Conservation (phyloP, 2,329 filamentous ascomycete genomes). For the Fusarium hostae region DNA sequence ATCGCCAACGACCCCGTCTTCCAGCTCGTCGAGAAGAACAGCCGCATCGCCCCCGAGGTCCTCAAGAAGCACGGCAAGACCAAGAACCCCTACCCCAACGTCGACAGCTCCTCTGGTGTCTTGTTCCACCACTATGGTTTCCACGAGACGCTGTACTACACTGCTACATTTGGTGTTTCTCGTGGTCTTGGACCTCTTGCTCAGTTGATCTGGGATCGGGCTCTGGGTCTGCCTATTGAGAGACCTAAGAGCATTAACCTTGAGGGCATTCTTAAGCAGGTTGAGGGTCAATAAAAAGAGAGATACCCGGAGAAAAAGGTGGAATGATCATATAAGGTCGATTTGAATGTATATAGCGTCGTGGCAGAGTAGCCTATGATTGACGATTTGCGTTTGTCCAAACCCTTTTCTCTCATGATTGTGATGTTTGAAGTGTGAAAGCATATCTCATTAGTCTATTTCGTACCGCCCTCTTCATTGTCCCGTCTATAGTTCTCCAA, state of each 20-base stretch:
- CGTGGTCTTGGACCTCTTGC: conserved; percentile 86
- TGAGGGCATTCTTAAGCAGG: conserved; percentile 80
- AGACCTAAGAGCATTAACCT: conserved; percentile 97
- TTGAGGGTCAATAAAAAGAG: conserved; percentile 56
- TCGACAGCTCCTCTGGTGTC: conserved; percentile 92
- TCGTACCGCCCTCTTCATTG: not conserved
- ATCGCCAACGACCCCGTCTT: conserved; percentile 91
- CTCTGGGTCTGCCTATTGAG: conserved; percentile 94
- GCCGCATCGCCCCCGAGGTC: conserved; percentile 88
- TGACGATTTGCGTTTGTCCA: conserved; percentile 18
- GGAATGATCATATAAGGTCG: conserved; percentile 12
- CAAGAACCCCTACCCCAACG: conserved; percentile 97
- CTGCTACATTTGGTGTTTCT: conserved; percentile 75
- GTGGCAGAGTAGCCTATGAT: conserved; percentile 28
- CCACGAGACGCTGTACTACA: conserved; percentile 96
- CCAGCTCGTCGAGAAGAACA: conserved; percentile 93
- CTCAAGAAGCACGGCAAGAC: conserved; percentile 97
- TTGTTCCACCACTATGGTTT: conserved; percentile 99
- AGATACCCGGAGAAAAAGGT: conserved; percentile 34
- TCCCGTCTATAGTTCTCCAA: not conserved
- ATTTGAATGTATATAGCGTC: conserved; percentile 42
- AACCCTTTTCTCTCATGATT: not conserved
- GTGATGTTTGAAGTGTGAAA: not conserved
- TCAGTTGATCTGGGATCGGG: conserved; percentile 96
- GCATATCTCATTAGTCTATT: not conserved